A percentile compares a stretch with the other conserved stretches of the same genome.
Conservation (phyloP, 164 flowering plant genomes). For the Vitis riparia region DNA sequence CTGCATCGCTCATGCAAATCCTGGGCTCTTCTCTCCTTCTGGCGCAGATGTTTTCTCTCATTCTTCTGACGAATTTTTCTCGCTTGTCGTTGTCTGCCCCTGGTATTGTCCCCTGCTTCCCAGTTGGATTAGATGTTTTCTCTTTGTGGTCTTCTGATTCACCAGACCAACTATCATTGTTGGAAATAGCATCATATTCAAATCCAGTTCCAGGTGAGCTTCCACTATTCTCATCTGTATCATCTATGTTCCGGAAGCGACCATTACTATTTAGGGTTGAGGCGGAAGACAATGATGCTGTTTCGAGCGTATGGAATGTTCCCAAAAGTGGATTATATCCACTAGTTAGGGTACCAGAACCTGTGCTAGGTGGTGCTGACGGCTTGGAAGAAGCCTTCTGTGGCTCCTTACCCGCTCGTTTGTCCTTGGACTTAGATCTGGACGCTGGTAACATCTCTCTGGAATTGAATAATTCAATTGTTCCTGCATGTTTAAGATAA, state of each 20-base stretch:
- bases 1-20: constrained; percentile 84
- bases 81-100: constrained; percentile 88
- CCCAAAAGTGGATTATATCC: constrained; percentile 81
- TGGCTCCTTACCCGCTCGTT: constrained; percentile 62
- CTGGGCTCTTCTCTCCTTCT: constrained; percentile 88
- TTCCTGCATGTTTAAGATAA: too few relatives aligned
- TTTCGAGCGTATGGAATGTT: constrained; percentile 79
- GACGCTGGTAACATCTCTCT: constrained; percentile 78
- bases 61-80: constrained; percentile 88
- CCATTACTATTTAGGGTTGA: constrained; percentile 57
- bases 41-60: constrained; percentile 96
- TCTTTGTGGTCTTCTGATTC: constrained; percentile 96
- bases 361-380: constrained; percentile 42
- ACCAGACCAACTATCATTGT: constrained; percentile 88
- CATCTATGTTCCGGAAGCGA: constrained; percentile 75
- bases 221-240: constrained; percentile 67
- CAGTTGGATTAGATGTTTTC: constrained; percentile 36
- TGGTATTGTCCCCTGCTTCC: constrained; percentile 53
- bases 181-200: constrained; percentile 86
- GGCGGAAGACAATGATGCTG: constrained; percentile 40
- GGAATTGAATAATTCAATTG: too few relatives aligned
- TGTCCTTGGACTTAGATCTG: constrained; percentile 77
- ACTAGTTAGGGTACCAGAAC: constrained; percentile 54
- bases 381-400: constrained; percentile 64
- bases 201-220: constrained; percentile 52